These are phyloP conservation scores for Tubosaeta sp. DNA, from an alignment of 768 basidiomycete species.

Conservation along the genomic window DNA sequence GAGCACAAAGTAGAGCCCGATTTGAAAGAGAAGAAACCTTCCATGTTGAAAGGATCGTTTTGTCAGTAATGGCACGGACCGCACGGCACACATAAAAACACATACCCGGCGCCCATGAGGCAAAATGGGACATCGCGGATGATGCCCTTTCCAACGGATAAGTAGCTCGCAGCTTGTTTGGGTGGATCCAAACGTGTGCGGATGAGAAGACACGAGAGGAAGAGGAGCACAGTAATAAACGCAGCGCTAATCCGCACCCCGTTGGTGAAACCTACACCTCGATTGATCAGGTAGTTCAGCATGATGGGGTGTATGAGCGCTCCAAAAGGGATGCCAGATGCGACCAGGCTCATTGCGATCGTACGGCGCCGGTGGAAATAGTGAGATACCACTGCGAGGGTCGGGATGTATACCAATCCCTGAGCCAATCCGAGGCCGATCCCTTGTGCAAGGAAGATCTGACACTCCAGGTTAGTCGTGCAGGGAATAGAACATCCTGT, in stretches of 20 bases:
- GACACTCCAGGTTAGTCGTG: neutral
- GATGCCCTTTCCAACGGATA: constrained; percentile 11
- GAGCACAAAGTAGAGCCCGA: constrained; percentile 45
- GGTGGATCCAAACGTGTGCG: constrained; percentile 39
- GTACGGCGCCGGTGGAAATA: constrained; percentile 40
- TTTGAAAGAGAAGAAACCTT: constrained; percentile 26
- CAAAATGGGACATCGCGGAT: constrained; percentile 15
- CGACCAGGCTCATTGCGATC: constrained; percentile 41
- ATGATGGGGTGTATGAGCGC: constrained; percentile 23
- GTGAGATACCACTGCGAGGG: constrained; percentile 40
- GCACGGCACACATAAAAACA: neutral
- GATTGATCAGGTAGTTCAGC: constrained; percentile 28
- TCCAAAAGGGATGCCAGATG: constrained; percentile 35
- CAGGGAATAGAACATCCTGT: neutral
- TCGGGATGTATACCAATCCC: constrained; percentile 46
- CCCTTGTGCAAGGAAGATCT: constrained; percentile 51
- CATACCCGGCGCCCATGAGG: constrained; percentile 20
- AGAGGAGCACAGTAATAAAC: constrained; percentile 34
- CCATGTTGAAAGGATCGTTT: neutral
- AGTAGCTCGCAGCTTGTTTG: constrained; percentile 10
- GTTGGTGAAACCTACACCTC: constrained; percentile 35
- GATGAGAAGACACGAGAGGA: constrained; percentile 31
- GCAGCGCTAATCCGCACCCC: constrained; percentile 49
- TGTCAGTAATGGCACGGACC: neutral
- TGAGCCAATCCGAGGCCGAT: constrained; percentile 42